phyloP scores from a whole-genome alignment of 2,329 filamentous ascomycete species.

The Fusarium neocosmosporiellum region DNA sequence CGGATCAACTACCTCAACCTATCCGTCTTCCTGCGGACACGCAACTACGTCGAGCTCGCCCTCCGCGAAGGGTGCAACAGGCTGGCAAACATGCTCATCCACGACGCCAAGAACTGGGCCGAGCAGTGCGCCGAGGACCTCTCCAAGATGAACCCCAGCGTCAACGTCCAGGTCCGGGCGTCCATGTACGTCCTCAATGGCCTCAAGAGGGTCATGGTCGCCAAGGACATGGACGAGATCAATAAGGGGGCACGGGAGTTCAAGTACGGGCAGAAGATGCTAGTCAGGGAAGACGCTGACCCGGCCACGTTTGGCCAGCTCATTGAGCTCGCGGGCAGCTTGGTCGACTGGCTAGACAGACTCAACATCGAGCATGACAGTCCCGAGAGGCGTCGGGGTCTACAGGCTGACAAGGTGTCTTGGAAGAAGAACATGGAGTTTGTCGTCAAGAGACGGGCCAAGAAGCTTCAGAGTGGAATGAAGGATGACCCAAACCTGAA shows the following conservation, averaged over 20 bases:
- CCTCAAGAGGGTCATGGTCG: slow-evolving; percentile 1
- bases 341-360: not conserved
- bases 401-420: not conserved
- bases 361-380: not conserved
- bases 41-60: slow-evolving; percentile 25
- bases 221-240: not conserved
- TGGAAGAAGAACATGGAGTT: not conserved
- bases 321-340: not conserved
- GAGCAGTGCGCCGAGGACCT: slow-evolving; percentile 14
- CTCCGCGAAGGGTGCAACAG: not conserved
- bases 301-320: slow-evolving; percentile 10
- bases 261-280: not conserved
- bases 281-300: not conserved
- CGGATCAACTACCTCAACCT: slow-evolving; percentile 34
- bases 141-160: slow-evolving; percentile 19
- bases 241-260: not conserved
- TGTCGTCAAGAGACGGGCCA: not conserved
- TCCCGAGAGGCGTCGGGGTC: not conserved
- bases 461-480: not conserved
- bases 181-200: slow-evolving; percentile 23
- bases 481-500: not conserved
- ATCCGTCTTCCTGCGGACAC: slow-evolving; percentile 23
- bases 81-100: slow-evolving; percentile 9
- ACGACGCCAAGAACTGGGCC: slow-evolving; percentile 16
- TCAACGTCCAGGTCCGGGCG: slow-evolving; percentile 6